Evolutionary conservation across 805 yeast species (phyloP).

Genomic region (Cyberlindnera mrakii): DNA sequence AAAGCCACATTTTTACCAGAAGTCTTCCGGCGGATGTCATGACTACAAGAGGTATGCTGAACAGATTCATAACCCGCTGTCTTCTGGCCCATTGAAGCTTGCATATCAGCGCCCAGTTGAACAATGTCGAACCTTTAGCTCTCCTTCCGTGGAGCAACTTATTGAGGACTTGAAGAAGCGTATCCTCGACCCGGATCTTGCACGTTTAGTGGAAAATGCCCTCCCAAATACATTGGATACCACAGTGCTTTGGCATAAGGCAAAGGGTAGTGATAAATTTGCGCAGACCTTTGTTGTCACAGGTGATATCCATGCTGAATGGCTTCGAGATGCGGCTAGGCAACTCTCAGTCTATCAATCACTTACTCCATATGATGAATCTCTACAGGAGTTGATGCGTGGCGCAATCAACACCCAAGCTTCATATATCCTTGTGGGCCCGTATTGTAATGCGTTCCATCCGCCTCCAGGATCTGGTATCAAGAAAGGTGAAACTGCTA

Average conservation of each 20-base stretch:
- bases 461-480: slow-evolving; percentile 54
- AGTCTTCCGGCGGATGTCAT: slow-evolving; percentile 37
- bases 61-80: slow-evolving; percentile 46
- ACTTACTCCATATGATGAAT: slow-evolving; percentile 44
- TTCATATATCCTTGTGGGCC: slow-evolving; percentile 49
- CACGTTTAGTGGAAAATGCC: slow-evolving; percentile 71
- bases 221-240: slow-evolving; percentile 88
- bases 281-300: slow-evolving; percentile 78
- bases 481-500: slow-evolving; percentile 41
- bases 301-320: slow-evolving; percentile 91
- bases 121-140: slow-evolving; percentile 67
- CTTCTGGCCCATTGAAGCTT: slow-evolving; percentile 46
- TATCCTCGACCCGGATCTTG: slow-evolving; percentile 59
- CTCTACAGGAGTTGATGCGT: slow-evolving; percentile 44
- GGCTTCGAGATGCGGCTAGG: slow-evolving; percentile 85
- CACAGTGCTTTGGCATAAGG: slow-evolving; percentile 66
- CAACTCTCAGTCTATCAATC: slow-evolving; percentile 74
- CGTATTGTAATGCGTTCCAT: slow-evolving; percentile 90
- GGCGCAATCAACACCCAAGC: slow-evolving; percentile 86
- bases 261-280: slow-evolving; percentile 8
- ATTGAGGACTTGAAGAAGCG: slow-evolving; percentile 45
- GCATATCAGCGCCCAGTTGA: slow-evolving; percentile 75
- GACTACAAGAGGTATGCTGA: slow-evolving; percentile 59
- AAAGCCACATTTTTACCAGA: slow-evolving; percentile 11
- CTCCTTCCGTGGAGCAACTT: slow-evolving; percentile 54